These are phyloP conservation scores for Mesembryanthemum crystallinum DNA, from an alignment of 148 eudicot genomes.

Conservation along the genomic window DNA sequence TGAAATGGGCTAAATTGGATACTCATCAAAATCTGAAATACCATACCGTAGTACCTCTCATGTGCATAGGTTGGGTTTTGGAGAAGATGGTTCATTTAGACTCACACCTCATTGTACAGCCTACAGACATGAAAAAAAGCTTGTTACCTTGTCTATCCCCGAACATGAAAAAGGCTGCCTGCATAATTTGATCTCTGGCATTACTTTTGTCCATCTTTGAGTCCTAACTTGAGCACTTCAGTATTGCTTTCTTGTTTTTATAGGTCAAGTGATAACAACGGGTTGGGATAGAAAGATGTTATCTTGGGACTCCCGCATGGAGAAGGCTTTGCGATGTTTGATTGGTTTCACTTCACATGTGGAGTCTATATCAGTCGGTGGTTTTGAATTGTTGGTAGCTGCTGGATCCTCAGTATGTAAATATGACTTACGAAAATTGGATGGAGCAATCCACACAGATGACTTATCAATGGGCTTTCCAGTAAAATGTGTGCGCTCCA, in stretches of 20 bases:
- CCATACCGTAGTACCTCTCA: background rate
- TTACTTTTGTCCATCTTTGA: background rate
- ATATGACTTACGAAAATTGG: conserved; percentile 65
- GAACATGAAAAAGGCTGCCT: background rate
- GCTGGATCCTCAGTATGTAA: conserved; percentile 54
- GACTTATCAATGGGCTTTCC: conserved; percentile 38
- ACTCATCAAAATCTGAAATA: background rate
- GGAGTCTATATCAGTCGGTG: conserved; percentile 67
- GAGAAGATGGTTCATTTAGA: background rate
- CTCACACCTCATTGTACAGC: background rate
- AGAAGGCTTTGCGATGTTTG: conserved; percentile 30
- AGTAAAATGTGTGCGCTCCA: conserved; percentile 67
- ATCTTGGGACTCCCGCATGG: conserved; percentile 71
- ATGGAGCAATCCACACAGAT: conserved; percentile 36
- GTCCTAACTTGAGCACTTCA: conserved; percentile 13
- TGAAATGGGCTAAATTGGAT: background rate
- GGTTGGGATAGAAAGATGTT: conserved; percentile 80
- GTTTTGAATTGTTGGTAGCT: conserved; percentile 53
- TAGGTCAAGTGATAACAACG: conserved; percentile 61
- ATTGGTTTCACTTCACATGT: conserved; percentile 38
- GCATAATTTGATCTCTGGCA: conserved; percentile 8
- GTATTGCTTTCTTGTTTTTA: conserved; percentile 7
- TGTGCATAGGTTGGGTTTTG: background rate
- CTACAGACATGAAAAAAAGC: background rate
- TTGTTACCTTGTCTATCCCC: background rate